A percentile compares a stretch with the other conserved stretches of the same genome.
Evolutionary conservation across 192 early-diverging fungal genomes (phyloP).

Genomic region (Coemansia guatemalensis): DNA sequence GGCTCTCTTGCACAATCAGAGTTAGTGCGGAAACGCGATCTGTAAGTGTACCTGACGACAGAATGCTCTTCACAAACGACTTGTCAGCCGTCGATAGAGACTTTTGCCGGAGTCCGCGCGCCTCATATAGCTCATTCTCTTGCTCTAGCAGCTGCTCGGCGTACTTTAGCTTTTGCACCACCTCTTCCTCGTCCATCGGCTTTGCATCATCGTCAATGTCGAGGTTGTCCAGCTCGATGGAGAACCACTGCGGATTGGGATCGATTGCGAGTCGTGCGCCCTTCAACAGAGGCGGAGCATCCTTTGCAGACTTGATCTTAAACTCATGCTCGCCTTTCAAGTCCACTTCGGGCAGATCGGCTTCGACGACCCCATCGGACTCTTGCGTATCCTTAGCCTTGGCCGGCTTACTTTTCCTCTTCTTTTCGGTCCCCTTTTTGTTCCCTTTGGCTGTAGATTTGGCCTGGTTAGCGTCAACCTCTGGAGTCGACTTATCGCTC

Average conservation of each 20-base stretch:
- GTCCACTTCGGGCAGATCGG: neutral
- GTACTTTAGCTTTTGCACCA: constrained; percentile 35
- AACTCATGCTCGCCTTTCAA: constrained; percentile 36
- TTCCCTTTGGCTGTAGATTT: neutral
- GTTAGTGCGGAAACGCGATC: constrained; percentile 95
- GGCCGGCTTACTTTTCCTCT: constrained; percentile 5
- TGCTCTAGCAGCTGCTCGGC: constrained; percentile 64
- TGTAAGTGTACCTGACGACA: constrained; percentile 88
- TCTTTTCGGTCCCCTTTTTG: neutral
- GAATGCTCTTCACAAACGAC: constrained; percentile 82
- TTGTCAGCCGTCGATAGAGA: constrained; percentile 75
- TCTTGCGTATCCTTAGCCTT: constrained; percentile 4
- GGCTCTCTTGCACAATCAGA: constrained; percentile 88
- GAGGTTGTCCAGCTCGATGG: constrained; percentile 14
- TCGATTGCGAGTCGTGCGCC: constrained; percentile 25
- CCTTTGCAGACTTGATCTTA: constrained; percentile 54
- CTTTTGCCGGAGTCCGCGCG: constrained; percentile 49
- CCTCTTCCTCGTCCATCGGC: constrained; percentile 38
- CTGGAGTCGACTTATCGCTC: constrained; percentile 14
- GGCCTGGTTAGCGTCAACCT: constrained; percentile 9
- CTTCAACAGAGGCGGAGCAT: constrained; percentile 29
- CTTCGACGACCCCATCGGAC: constrained; percentile 6
- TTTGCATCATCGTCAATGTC: constrained; percentile 13
- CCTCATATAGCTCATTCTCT: constrained; percentile 64
- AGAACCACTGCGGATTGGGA: constrained; percentile 40